Conservation (phyloP, 1,284 basidiomycete species). For the Coriolopsis trogii region DNA sequence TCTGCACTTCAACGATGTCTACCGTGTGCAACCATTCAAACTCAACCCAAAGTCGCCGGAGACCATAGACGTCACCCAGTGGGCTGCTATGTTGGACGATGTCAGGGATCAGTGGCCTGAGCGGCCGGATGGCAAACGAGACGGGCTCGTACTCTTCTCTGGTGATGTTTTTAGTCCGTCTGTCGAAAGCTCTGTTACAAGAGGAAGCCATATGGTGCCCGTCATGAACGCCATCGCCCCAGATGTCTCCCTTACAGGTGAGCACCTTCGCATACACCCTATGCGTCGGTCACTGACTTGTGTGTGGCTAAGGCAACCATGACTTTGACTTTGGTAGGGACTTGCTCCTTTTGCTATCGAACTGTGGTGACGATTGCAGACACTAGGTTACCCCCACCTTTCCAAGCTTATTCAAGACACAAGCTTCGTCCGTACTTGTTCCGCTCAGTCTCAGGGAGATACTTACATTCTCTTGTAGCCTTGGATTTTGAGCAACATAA, state of each 20-base stretch:
- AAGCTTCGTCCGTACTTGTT: conserved; percentile 57
- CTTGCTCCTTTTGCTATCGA: neutral
- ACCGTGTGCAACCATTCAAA: conserved; percentile 75
- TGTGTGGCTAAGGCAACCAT: conserved; percentile 60
- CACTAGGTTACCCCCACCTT: conserved; percentile 78
- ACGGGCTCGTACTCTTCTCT: conserved; percentile 86
- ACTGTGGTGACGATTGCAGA: conserved; percentile 4
- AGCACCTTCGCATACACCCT: conserved; percentile 8
- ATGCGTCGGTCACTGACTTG: neutral
- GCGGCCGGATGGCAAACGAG: conserved; percentile 52
- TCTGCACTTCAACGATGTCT: conserved; percentile 77
- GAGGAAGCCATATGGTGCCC: conserved; percentile 93
- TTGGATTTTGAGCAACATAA: conserved; percentile 78
- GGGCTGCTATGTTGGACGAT: conserved; percentile 62
- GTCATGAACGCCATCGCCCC: conserved; percentile 77
- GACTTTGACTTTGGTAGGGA: conserved; percentile 75
- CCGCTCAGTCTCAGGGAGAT: neutral
- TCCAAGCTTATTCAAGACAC: conserved; percentile 73
- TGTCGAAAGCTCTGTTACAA: conserved; percentile 84
- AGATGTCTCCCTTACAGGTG: conserved; percentile 70
- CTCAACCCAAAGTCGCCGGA: conserved; percentile 50
- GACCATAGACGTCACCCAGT: conserved; percentile 79
- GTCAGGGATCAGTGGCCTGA: conserved; percentile 56
- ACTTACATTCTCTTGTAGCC: conserved; percentile 44
- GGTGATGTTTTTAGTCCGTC: conserved; percentile 89